Evolutionary conservation across 805 yeast species (phyloP), one percentile per base, ranked within the genome.

Genomic region (Barnettozyma sucrosica): DNA sequence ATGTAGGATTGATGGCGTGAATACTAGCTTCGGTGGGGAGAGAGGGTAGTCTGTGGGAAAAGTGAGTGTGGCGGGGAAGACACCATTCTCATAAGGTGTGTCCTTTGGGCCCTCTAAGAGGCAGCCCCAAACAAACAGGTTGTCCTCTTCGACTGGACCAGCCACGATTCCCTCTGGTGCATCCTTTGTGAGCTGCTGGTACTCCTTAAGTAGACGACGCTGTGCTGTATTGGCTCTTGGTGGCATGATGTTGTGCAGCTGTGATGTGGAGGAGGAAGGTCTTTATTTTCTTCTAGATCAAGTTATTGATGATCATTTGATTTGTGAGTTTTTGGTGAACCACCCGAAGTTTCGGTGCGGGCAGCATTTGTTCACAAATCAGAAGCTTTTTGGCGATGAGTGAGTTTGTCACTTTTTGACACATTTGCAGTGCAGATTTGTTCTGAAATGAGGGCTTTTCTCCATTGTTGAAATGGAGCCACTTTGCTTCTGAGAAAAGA

Each of bases 101-200:
- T 79, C 95, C 11, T 80, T 73, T 2, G 96, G 96, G 1, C 96
- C 96, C 55, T 83, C 89, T 39, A 88, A 67, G 49, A 87, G 68
- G 58, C 96, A 88, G 53, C 87, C 95, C 96, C 96, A 88, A 24
- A 72, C 71, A 51, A 85, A 84, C 45, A 88, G 68, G 64, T 88
- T 76, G 53, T 80, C 81, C 57, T 87, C 95, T 20, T 77, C 68
- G 4, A 81, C 71, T 0, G 99, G 99, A 1, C 96, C 96, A 0
- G 99, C 99, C 6, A 89, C 79, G 32, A 92, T 87, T 1, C 99
- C 99, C 26, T 95, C 97, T 0, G 97, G 96, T 0, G 96, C 84
- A 52, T 90, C 96, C 54, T 77, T 79, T 16, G 83, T 70, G 23
- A 93, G 77, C 65, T 89, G 96, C 63, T 88, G 92, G 63, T 85